A percentile compares a stretch with the other conserved stretches of the same genome.
Evolutionary conservation across 2,329 filamentous ascomycete genomes (phyloP).

Genomic region (Periglandula ipomoeae): DNA sequence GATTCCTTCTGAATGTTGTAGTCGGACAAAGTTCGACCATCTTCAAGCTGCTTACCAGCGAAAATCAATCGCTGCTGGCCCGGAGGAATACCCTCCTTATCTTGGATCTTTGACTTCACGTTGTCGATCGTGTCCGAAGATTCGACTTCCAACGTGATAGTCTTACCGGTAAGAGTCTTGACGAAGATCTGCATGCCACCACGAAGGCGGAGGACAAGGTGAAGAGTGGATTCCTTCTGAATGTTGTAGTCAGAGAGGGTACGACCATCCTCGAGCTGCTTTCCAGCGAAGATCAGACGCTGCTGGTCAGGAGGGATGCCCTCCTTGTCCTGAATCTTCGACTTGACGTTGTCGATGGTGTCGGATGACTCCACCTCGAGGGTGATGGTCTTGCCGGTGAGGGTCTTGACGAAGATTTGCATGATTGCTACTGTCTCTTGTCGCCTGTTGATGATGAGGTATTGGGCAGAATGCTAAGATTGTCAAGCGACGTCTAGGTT

Average conservation of each 20-base stretch:
- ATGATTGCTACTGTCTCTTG: constrained; percentile 10
- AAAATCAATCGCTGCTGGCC: constrained; percentile 96
- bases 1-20: constrained; percentile 97
- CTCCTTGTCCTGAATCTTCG: constrained; percentile 98
- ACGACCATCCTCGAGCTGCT: constrained; percentile 87
- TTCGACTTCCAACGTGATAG: constrained; percentile 85
- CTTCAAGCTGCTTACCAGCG: constrained; percentile 90
- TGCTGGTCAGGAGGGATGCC: constrained; percentile 95
- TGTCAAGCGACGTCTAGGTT: constrained; percentile 10
- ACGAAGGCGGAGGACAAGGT: constrained; percentile 64
- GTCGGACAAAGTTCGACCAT: constrained; percentile 80
- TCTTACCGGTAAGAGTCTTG: constrained; percentile 87
- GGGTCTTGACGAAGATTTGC: constrained; percentile 20
- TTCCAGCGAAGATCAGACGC: constrained; percentile 91
- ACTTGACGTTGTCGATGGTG: constrained; percentile 96
- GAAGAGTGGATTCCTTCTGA: constrained; percentile 59
- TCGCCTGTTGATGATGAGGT: no score
- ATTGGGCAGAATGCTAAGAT: constrained; percentile 9
- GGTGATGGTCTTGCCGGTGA: constrained; percentile 59
- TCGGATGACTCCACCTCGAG: constrained; percentile 76
- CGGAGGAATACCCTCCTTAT: constrained; percentile 93
- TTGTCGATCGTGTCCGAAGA: constrained; percentile 91
- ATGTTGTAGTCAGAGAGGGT: constrained; percentile 49
- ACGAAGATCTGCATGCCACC: constrained; percentile 65
- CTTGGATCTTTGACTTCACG: constrained; percentile 94